A percentile compares a stretch with the other conserved stretches of the same genome.
These are phyloP conservation scores for Lablab purpureus DNA, from an alignment of 306 rosid species.

Conservation along the genomic window DNA sequence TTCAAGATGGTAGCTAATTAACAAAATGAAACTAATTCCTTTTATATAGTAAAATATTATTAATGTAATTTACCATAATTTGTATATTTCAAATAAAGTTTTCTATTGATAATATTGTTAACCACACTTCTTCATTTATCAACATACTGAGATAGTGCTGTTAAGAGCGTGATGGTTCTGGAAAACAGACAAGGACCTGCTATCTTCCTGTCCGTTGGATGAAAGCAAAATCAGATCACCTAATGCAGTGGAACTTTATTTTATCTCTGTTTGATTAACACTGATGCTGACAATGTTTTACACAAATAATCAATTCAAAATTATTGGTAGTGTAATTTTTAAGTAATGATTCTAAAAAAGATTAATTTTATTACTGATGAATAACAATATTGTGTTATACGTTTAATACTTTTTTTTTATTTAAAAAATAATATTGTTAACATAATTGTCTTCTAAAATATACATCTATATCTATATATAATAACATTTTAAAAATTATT, in stretches of 20 bases:
- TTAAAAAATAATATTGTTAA: background rate
- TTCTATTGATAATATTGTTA: background rate
- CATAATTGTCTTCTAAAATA: no score
- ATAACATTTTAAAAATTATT: no score
- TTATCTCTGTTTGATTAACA: background rate
- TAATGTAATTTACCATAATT: background rate
- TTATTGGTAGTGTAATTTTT: no score
- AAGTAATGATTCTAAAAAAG: no score
- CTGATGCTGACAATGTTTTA: no score
- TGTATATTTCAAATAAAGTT: background rate
- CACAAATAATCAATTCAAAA: no score
- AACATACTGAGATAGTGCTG: background rate
- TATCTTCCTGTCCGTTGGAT: conserved; percentile 2
- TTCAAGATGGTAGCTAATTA: background rate
- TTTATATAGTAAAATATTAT: background rate
- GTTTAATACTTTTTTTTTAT: no score
- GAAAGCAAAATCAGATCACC: conserved; percentile 36
- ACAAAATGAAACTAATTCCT: background rate
- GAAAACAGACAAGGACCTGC: background rate
- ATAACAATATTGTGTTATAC: no score
- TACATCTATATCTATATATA: no score
- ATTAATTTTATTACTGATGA: no score
- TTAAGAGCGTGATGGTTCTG: conserved; percentile 22
- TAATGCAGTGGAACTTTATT: background rate
- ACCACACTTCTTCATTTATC: background rate